Percentiles rank a stretch among this genome's conserved stretches.
Evolutionary conservation across 1,284 basidiomycete genomes (phyloP).

Genomic region (Lentinus polychrous): DNA sequence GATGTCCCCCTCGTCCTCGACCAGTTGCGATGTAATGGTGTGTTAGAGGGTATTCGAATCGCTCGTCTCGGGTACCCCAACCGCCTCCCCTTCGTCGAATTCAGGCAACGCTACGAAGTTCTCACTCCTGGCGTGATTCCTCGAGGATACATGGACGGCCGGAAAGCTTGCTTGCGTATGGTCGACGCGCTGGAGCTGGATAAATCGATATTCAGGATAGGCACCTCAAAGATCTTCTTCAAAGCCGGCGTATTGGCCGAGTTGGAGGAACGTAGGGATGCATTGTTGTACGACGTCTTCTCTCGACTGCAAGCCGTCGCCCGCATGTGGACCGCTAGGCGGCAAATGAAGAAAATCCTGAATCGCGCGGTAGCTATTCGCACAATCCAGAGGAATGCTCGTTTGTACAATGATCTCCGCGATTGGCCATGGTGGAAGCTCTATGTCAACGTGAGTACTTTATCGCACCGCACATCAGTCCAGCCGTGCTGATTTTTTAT

Average conservation of each 20-base stretch:
- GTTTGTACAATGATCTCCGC: slow-evolving; percentile 81
- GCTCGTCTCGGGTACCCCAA: slow-evolving; percentile 98
- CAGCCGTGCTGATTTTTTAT: slow-evolving; percentile 7
- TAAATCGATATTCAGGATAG: slow-evolving; percentile 81
- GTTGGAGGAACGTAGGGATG: slow-evolving; percentile 90
- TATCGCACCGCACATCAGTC: background rate
- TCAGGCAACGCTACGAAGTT: slow-evolving; percentile 95
- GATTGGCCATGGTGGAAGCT: slow-evolving; percentile 99
- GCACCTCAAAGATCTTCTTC: slow-evolving; percentile 98
- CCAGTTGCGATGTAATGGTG: slow-evolving; percentile 97
- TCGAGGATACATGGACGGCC: slow-evolving; percentile 94
- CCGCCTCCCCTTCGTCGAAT: slow-evolving; percentile 93
- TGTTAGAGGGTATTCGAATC: slow-evolving; percentile 97
- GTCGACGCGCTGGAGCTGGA: slow-evolving; percentile 88
- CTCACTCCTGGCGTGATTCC: slow-evolving; percentile 91
- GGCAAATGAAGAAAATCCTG: slow-evolving; percentile 93
- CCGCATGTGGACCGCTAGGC: slow-evolving; percentile 79
- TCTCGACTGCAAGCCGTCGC: slow-evolving; percentile 83
- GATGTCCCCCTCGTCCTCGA: slow-evolving; percentile 95
- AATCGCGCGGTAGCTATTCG: slow-evolving; percentile 89
- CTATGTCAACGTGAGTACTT: slow-evolving; percentile 71
- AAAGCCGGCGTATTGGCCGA: slow-evolving; percentile 98
- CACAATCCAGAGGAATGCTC: slow-evolving; percentile 91
- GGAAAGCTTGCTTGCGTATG: slow-evolving; percentile 92
- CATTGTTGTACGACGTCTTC: slow-evolving; percentile 85